These are phyloP conservation scores for Ustilago tritici DNA, from an alignment of 1,284 basidiomycete species.

Conservation along the genomic window DNA sequence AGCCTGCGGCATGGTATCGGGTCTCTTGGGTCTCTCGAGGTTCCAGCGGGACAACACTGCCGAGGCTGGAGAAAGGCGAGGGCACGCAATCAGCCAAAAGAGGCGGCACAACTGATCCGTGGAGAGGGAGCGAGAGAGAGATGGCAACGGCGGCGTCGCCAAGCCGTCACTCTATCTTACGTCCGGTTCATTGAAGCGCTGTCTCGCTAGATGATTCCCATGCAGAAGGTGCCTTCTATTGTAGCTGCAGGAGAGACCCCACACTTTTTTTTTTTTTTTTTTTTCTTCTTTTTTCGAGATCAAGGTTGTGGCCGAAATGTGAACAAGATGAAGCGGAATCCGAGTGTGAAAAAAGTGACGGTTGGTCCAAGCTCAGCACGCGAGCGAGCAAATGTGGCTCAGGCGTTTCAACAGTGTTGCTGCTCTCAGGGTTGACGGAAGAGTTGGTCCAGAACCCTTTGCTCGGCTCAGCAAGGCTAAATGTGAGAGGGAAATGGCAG, in stretches of 20 bases:
- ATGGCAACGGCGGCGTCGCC: conserved; percentile 3
- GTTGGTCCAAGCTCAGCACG: conserved; percentile 8
- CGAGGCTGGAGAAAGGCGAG: conserved; percentile 8
- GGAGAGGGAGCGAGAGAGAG: not conserved
- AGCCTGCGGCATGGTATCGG: not conserved
- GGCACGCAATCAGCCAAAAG: conserved; percentile 3
- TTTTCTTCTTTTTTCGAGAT: not conserved
- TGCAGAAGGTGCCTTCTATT: conserved; percentile 9
- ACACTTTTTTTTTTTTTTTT: conserved; percentile 1
- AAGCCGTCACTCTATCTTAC: not conserved
- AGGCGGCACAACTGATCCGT: not conserved
- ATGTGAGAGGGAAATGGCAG: not conserved
- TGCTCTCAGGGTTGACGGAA: not conserved
- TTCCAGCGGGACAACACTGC: not conserved
- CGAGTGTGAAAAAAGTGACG: not conserved
- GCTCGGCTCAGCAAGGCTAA: not conserved
- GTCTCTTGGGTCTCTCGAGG: not conserved
- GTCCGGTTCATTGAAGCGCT: not conserved
- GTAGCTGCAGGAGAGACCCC: conserved; percentile 14
- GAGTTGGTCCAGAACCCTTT: conserved; percentile 12
- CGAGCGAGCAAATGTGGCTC: not conserved
- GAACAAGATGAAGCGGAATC: not conserved
- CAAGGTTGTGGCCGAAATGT: conserved; percentile 1
- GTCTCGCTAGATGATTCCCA: conserved; percentile 3
- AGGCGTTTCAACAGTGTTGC: not conserved